Evolutionary conservation across 1,139 yeast species (phyloP).

Genomic region (Suhomyces ambrosiae): DNA sequence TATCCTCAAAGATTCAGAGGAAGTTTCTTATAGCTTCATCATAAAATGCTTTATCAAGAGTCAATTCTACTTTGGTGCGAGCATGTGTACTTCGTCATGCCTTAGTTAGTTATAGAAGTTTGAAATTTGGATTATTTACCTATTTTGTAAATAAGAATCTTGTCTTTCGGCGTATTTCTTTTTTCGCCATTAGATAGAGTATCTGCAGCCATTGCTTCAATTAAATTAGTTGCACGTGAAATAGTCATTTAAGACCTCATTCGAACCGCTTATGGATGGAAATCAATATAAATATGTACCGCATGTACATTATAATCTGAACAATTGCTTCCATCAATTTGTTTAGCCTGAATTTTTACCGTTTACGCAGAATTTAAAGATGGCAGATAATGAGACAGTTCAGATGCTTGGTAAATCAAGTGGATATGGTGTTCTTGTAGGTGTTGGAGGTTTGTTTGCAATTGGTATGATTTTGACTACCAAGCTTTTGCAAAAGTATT

Average conservation of each 20-base stretch:
- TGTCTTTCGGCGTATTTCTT: too few relatives aligned
- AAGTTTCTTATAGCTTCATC: background rate
- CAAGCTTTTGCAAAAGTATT: constrained; percentile 25
- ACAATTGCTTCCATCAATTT: too few relatives aligned
- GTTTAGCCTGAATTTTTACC: background rate
- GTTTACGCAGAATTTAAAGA: background rate
- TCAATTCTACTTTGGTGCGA: too few relatives aligned
- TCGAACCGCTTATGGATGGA: background rate
- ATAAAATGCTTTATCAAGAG: background rate
- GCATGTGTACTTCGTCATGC: too few relatives aligned
- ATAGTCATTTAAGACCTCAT: background rate
- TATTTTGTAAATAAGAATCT: background rate
- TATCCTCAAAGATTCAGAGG: background rate
- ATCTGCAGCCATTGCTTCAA: background rate
- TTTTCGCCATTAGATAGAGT: background rate
- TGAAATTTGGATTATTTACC: background rate
- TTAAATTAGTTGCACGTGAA: background rate
- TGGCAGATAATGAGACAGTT: background rate
- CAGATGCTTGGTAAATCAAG: constrained; percentile 24
- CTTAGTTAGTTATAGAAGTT: too few relatives aligned
- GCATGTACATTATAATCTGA: background rate
- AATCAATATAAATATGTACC: background rate
- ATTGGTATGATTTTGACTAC: constrained; percentile 32
- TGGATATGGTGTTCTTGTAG: constrained; percentile 34
- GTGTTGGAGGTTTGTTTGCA: constrained; percentile 35